These are phyloP conservation scores for Barbatosphaeria neglecta DNA, from an alignment of 495 filamentous ascomycete genomes.

Conservation along the genomic window DNA sequence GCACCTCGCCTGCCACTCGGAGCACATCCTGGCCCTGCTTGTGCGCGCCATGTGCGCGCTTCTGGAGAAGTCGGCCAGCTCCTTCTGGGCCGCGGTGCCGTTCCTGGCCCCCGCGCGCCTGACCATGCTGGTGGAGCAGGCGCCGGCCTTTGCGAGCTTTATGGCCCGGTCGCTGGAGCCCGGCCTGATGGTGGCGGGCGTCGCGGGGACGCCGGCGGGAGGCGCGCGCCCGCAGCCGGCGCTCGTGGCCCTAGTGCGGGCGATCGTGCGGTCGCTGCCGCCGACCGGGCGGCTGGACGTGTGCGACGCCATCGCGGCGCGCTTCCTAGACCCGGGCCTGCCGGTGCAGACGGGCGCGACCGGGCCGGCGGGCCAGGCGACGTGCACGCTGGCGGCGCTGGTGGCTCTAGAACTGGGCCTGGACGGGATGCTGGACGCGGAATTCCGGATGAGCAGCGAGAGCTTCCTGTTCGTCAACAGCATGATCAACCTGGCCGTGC, in stretches of 20 bases:
- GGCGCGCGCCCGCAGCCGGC: constrained; percentile 44
- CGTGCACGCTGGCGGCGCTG: constrained; percentile 34
- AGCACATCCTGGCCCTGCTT: constrained; percentile 46
- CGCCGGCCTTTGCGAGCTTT: constrained; percentile 50
- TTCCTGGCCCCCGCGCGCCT: constrained; percentile 62
- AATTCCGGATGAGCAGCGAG: constrained; percentile 27
- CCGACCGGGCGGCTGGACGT: constrained; percentile 56
- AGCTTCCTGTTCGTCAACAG: constrained; percentile 41
- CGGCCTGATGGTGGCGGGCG: constrained; percentile 42
- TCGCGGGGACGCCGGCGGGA: constrained; percentile 45
- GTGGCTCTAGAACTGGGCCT: constrained; percentile 33
- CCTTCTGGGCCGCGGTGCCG: constrained; percentile 81
- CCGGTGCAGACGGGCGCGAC: constrained; percentile 16
- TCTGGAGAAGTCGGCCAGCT: constrained; percentile 58
- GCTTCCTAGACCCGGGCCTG: constrained; percentile 60
- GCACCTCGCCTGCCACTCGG: constrained; percentile 52
- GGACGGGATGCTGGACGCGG: constrained; percentile 27
- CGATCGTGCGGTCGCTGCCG: constrained; percentile 67
- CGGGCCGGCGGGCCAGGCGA: constrained; percentile 27
- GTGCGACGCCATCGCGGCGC: constrained; percentile 56
- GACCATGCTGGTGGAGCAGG: constrained; percentile 65
- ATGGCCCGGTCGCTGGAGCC: constrained; percentile 45
- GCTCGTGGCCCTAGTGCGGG: constrained; percentile 52
- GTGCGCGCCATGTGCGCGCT: constrained; percentile 54
- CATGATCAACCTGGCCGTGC: constrained; percentile 36